Percentiles rank a stretch among this genome's conserved stretches.
These are phyloP conservation scores for Cladosporium sphaerospermum DNA, from an alignment of 2,329 filamentous ascomycete genomes.

Conservation along the genomic window DNA sequence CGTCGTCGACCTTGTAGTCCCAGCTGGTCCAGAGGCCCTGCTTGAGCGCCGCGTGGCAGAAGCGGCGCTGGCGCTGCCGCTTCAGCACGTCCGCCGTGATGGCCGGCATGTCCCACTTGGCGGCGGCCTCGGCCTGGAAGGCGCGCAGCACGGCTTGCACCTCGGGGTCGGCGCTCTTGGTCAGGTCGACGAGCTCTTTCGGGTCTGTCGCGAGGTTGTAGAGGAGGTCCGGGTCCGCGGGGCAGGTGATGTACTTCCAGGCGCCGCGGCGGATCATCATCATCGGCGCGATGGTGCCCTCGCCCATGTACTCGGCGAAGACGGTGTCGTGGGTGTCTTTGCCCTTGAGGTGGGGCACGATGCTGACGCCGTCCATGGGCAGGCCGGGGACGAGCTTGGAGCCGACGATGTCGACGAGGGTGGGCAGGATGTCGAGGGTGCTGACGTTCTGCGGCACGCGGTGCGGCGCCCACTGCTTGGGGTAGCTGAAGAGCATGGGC, in stretches of 20 bases:
- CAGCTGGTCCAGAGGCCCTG: slow-evolving; percentile 71
- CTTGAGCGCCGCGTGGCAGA: slow-evolving; percentile 75
- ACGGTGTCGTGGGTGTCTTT: slow-evolving; percentile 71
- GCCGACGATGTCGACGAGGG: slow-evolving; percentile 75
- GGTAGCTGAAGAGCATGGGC: slow-evolving; percentile 78
- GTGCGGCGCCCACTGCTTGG: slow-evolving; percentile 66
- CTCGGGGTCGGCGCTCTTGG: slow-evolving; percentile 34
- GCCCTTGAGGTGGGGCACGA: slow-evolving; percentile 70
- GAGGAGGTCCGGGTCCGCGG: slow-evolving; percentile 75
- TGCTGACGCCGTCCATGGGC: slow-evolving; percentile 79
- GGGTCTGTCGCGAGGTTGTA: slow-evolving; percentile 75
- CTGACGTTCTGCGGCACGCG: slow-evolving; percentile 79
- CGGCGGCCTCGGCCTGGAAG: slow-evolving; percentile 67
- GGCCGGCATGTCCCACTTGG: slow-evolving; percentile 72
- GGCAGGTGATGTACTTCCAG: slow-evolving; percentile 88
- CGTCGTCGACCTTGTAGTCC: slow-evolving; percentile 74
- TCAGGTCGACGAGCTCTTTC: slow-evolving; percentile 68
- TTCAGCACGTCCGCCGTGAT: slow-evolving; percentile 69
- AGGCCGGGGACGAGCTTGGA: slow-evolving; percentile 61
- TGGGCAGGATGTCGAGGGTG: slow-evolving; percentile 84
- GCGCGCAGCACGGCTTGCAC: slow-evolving; percentile 43
- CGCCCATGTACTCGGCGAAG: slow-evolving; percentile 92
- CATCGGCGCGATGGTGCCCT: slow-evolving; percentile 80
- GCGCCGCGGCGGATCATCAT: slow-evolving; percentile 88
- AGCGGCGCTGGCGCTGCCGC: slow-evolving; percentile 70